Evolutionary conservation across 805 yeast genomes (phyloP), one percentile per base, ranked within the genome.

Genomic region (Crinitomyces ghanaensis): DNA sequence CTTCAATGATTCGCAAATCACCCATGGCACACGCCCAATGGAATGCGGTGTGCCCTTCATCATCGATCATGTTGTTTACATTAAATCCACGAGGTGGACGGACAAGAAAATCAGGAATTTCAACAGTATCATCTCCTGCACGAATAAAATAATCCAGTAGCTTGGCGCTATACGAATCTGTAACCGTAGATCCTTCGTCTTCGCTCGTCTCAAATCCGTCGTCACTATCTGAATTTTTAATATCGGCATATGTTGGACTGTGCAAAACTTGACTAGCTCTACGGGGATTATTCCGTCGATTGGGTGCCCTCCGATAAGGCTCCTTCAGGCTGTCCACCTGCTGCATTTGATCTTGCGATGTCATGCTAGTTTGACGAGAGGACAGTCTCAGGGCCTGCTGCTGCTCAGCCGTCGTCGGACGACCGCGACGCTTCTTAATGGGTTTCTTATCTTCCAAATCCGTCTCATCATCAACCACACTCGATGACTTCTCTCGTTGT

Each of bases 1-100:
- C 69, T 44, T 79, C 91, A 36, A 83, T 75, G 57, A 86, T 74
- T 30, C 68, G 70, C 21, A 78, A 57, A 51, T 77, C 82, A 3
- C 97, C 98, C 71, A 91, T 84, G 1, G 97, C 80, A 39, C 96
- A 84, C 0, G 97, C 94, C 96, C 97, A 91, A 57, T 91, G 98
- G 45, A 91, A 74, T 2, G 94, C 79, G 0, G 95, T 81, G 51
- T 91, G 93, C 1, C 95, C 93, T 50, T 91, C 96, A 38, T 82
- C 86, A 53, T 91, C 98, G 17, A 91, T 82, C 3, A 84, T 75
- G 34, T 79, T 82, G 60, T 77, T 70, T 40, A 81, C 68, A 43
- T 80, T 72, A 46, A 79, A 76, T 34, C 70, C 77, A 16, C 67
- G 63, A 2, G 80, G 75, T 1, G 83, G 77, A 43, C 72, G 65